Conservation (phyloP, 2,329 filamentous ascomycete genomes). For the Achaetomium macrosporum region DNA sequence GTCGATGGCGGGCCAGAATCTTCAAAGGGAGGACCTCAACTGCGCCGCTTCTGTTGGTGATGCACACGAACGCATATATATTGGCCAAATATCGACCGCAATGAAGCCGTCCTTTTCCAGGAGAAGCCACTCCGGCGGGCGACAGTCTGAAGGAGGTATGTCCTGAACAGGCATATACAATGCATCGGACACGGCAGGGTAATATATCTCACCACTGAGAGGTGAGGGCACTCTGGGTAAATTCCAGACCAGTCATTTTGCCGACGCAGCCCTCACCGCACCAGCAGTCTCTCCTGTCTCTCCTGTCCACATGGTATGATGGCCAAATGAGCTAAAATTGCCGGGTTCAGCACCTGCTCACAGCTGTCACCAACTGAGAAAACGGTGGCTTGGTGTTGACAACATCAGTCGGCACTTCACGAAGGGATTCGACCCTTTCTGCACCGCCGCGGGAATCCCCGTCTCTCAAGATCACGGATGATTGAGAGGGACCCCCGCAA, state of each 20-base stretch:
- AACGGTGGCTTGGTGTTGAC: background rate
- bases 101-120: slow-evolving; percentile 11
- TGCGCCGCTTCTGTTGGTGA: background rate
- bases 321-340: slow-evolving; percentile 21
- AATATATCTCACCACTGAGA: slow-evolving; percentile 26
- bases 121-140: slow-evolving; percentile 7
- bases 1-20: slow-evolving; percentile 1
- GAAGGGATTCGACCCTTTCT: no score
- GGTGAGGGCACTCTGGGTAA: slow-evolving; percentile 27
- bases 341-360: background rate
- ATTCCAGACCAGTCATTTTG: slow-evolving; percentile 24
- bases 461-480: no score
- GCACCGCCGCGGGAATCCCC: no score
- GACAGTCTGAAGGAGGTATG: slow-evolving; percentile 7
- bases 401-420: background rate
- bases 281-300: slow-evolving; percentile 12
- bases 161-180: slow-evolving; percentile 17
- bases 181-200: slow-evolving; percentile 26
- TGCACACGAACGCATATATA: slow-evolving; percentile 13
- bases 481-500: no score
- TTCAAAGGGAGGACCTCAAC: background rate
- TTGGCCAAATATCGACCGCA: slow-evolving; percentile 19
- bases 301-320: slow-evolving; percentile 8
- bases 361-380: background rate
- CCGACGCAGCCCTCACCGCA: slow-evolving; percentile 21